phyloP scores from a whole-genome alignment of 2,329 filamentous ascomycete genomes.

The Emergomyces pasteurianus region DNA sequence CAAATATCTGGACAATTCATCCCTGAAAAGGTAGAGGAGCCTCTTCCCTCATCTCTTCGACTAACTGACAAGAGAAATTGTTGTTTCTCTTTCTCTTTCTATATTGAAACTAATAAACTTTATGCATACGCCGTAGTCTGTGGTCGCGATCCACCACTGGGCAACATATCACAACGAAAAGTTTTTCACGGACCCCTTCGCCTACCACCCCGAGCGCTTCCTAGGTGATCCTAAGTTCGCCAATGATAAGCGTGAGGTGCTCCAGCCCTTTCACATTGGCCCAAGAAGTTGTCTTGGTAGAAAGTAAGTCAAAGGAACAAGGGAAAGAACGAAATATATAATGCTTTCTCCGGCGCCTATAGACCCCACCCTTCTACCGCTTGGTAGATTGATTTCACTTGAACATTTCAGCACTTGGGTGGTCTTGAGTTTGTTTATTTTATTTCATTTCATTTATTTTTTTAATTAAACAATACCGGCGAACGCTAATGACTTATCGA shows the following conservation, averaged over 20 bases:
- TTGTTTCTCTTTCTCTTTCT: no score
- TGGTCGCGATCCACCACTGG: slow-evolving; percentile 35
- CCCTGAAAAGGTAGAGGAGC: slow-evolving; percentile 16
- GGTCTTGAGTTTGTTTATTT: no score
- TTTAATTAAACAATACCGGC: background rate
- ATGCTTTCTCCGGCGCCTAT: background rate
- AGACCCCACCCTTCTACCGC: background rate
- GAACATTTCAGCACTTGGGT: no score
- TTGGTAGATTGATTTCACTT: background rate
- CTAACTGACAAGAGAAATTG: background rate
- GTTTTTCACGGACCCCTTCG: slow-evolving; percentile 36
- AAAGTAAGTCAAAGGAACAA: slow-evolving; percentile 27
- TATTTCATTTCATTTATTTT: no score
- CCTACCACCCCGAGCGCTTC: slow-evolving; percentile 41
- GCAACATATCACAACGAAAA: slow-evolving; percentile 33
- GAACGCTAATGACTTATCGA: background rate
- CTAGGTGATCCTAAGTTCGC: slow-evolving; percentile 22
- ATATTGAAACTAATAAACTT: background rate
- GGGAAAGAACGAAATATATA: background rate
- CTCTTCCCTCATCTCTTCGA: background rate
- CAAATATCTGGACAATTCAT: slow-evolving; percentile 27
- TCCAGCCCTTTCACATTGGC: slow-evolving; percentile 40
- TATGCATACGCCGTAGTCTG: slow-evolving; percentile 22
- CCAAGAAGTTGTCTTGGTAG: slow-evolving; percentile 41
- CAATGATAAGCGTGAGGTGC: slow-evolving; percentile 32